phyloP scores from a whole-genome alignment of 352 stramenopile species.

The Globisporangium spinosum region DNA sequence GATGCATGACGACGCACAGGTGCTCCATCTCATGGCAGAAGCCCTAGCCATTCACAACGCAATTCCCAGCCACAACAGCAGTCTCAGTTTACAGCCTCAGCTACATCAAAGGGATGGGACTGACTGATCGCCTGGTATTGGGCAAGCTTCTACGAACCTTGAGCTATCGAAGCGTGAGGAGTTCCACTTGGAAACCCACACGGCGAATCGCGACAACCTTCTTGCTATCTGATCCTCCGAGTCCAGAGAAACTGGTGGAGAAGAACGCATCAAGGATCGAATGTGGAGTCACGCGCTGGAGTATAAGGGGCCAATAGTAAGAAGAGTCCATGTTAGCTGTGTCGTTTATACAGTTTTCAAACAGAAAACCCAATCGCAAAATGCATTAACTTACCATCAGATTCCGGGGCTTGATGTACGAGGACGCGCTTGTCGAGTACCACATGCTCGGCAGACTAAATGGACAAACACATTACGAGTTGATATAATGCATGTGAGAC shows the following conservation, averaged over 20 bases:
- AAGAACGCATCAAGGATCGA: slow-evolving; percentile 36
- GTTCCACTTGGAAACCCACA: slow-evolving; percentile 31
- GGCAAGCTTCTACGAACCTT: slow-evolving; percentile 22
- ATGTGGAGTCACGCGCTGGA: slow-evolving; percentile 38
- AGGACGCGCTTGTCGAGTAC: slow-evolving; percentile 50
- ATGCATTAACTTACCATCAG: slow-evolving; percentile 27
- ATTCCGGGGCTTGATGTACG: slow-evolving; percentile 35
- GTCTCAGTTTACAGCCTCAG: not conserved
- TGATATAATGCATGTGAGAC: no score
- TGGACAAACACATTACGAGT: not conserved
- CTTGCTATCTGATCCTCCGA: not conserved
- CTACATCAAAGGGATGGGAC: not conserved
- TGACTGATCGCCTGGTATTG: not conserved
- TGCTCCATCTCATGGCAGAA: slow-evolving; percentile 41
- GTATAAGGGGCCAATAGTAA: not conserved
- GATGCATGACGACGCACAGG: slow-evolving; percentile 12
- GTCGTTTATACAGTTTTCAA: no score
- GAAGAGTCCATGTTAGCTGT: not conserved
- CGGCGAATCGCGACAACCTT: slow-evolving; percentile 29
- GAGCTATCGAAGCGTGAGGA: slow-evolving; percentile 25
- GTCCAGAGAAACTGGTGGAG: not conserved
- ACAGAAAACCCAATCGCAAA: not conserved
- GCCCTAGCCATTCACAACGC: slow-evolving; percentile 17
- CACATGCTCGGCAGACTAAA: slow-evolving; percentile 52
- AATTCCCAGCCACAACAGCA: not conserved